A percentile compares a stretch with the other conserved stretches of the same genome.
These are phyloP conservation scores for Pseudopithomyces chartarum DNA, from an alignment of 2,329 filamentous ascomycete species.

Conservation along the genomic window DNA sequence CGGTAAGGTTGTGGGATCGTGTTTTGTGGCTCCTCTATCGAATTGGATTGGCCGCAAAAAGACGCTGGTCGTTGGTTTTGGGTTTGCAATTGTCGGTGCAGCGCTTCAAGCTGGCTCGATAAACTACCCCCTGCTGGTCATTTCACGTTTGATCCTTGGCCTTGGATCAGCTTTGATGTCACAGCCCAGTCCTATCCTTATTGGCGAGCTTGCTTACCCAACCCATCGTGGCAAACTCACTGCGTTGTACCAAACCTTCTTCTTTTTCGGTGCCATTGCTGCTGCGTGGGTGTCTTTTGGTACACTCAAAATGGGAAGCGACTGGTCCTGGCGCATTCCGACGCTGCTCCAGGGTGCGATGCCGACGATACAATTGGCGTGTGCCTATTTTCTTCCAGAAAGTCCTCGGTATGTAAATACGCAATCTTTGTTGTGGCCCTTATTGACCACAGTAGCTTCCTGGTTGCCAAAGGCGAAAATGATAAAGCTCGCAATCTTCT, in stretches of 20 bases:
- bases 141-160: constrained; percentile 43
- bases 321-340: constrained; percentile 53
- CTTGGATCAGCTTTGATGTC: background rate
- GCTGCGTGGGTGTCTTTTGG: constrained; percentile 32
- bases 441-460: background rate
- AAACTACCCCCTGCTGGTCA: constrained; percentile 39
- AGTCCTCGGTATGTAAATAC: constrained; percentile 43
- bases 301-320: background rate
- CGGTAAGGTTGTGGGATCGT: constrained; percentile 21
- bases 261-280: background rate
- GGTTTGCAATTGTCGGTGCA: constrained; percentile 35
- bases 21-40: constrained; percentile 32
- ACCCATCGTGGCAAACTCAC: background rate
- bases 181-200: background rate
- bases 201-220: background rate
- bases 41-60: constrained; percentile 43
- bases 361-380: constrained; percentile 10
- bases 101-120: constrained; percentile 12
- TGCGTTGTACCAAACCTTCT: background rate
- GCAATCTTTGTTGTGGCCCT: background rate
- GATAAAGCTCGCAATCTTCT: constrained; percentile 32
- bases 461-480: constrained; percentile 54
- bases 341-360: constrained; percentile 45
- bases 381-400: constrained; percentile 24
- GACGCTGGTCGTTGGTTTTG: constrained; percentile 35